Evolutionary conservation across 495 filamentous ascomycete species (phyloP), one percentile per base, ranked within the genome.

Genomic region (Tuber umbilicatum): DNA sequence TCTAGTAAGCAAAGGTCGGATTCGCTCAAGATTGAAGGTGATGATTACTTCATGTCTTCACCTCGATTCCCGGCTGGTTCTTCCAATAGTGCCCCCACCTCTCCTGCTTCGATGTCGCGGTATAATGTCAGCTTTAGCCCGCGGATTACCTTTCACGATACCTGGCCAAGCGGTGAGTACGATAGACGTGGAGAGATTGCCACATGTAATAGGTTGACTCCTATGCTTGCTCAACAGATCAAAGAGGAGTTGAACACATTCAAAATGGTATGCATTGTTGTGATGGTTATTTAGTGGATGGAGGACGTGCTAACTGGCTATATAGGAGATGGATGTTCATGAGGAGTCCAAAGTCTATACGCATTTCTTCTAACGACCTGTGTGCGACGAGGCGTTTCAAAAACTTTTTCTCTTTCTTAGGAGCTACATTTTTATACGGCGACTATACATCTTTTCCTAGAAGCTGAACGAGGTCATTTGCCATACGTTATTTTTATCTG

Each of bases 181-280:
- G 95, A 99, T 81, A 91, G 95, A 69, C 90, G 96, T 50, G 96
- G 95, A 69, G 95, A 99, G 19, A 92, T 97, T 83, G 94, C 95
- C 39, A 99, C 95, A 12, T 99, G 95, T 88, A 99, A 99, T 83
- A 92, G 94, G 74, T 85, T 99, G 75, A 99, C 95, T 64, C 95
- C 95, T 27, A 92, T 98, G 87, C 89, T 99, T 76, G 95, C 95
- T 45, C 95, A 99, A 83, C 95, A 99, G 83, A 99, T 99, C 85
- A 98, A 98, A 85, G 95, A 99, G 85, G 95, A 99, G 85, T 87
- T 99, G 79, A 99, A 99, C 85, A 94, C 90, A 78, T 99, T 98
- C 87, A 99, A 99, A 82, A 98, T 99, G 95, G 95, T 97, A 83
- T 75, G 91, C 86, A 40, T 17, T 31, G 40, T 27, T 47, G 27